phyloP scores from a whole-genome alignment of 345 rosid genomes.

The Lagerstroemia speciosa region DNA sequence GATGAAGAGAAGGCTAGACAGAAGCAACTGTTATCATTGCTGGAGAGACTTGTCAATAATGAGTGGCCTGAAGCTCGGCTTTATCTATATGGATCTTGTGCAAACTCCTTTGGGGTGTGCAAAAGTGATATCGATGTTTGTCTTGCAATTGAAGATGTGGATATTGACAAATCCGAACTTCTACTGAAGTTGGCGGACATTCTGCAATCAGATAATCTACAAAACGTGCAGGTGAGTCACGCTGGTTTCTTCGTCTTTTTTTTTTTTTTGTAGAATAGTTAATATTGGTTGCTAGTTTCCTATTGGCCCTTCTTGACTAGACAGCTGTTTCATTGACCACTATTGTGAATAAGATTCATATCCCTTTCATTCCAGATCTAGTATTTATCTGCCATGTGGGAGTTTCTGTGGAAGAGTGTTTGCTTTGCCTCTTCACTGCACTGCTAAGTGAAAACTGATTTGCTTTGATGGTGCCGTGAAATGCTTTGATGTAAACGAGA shows the following conservation, averaged over 20 bases:
- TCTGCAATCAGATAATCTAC: slow-evolving; percentile 71
- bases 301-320: background rate
- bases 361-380: background rate
- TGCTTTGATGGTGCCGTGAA: too few species aligned
- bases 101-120: slow-evolving; percentile 82
- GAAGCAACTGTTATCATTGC: slow-evolving; percentile 50
- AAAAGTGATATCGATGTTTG: slow-evolving; percentile 96
- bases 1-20: slow-evolving; percentile 82
- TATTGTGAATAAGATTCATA: background rate
- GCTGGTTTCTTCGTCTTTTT: slow-evolving; percentile 12
- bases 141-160: slow-evolving; percentile 52
- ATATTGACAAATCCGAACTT: slow-evolving; percentile 59
- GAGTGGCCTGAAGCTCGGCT: slow-evolving; percentile 89
- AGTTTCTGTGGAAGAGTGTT: background rate
- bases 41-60: slow-evolving; percentile 63
- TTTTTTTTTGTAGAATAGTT: background rate
- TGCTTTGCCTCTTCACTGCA: background rate
- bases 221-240: slow-evolving; percentile 76
- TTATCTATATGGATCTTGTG: slow-evolving; percentile 92
- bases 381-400: background rate
- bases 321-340: background rate
- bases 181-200: slow-evolving; percentile 77
- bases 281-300: background rate
- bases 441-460: background rate
- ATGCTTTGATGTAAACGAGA: background rate